Percentiles rank a stretch among this genome's conserved stretches.
Evolutionary conservation across 352 stramenopile genomes (phyloP).

Genomic region (Phytophthora fragariaefolia): DNA sequence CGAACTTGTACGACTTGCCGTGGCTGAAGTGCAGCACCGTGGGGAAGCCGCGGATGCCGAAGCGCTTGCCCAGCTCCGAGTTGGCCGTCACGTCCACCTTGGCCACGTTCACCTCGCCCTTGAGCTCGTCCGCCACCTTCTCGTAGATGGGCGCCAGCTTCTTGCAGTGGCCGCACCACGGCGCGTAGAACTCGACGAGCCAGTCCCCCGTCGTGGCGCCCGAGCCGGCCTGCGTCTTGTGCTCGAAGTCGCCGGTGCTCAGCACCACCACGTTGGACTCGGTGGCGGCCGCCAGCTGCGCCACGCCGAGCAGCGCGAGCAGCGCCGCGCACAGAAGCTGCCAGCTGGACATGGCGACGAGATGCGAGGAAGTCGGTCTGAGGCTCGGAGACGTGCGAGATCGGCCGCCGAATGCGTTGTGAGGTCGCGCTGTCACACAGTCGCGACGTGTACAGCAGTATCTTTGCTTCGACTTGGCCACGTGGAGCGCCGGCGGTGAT

Average conservation of each 20-base stretch:
- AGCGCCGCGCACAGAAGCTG: constrained; percentile 32
- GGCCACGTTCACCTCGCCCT: constrained; percentile 89
- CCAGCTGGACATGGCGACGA: constrained; percentile 22
- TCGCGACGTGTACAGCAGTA: too few relatives aligned
- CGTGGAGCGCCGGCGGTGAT: constrained; percentile 13
- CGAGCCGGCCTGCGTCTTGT: constrained; percentile 89
- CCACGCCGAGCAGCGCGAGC: constrained; percentile 32
- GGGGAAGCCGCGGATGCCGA: constrained; percentile 82
- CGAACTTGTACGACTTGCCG: constrained; percentile 82
- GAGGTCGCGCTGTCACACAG: constrained; percentile 2
- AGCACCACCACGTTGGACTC: constrained; percentile 70
- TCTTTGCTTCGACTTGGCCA: constrained; percentile 25
- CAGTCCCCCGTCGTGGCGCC: constrained; percentile 93
- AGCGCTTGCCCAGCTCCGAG: constrained; percentile 78
- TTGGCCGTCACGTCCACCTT: constrained; percentile 91
- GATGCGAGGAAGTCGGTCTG: neutral
- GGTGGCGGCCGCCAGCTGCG: constrained; percentile 26
- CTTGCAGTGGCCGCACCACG: constrained; percentile 96
- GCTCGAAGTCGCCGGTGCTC: constrained; percentile 83
- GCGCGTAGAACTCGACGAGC: constrained; percentile 96
- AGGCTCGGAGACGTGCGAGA: neutral
- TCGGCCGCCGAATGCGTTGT: constrained; percentile 12
- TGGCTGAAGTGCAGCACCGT: constrained; percentile 83
- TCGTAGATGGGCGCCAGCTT: constrained; percentile 89
- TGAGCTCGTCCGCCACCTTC: constrained; percentile 82